Evolutionary conservation across 139 green algal genomes (phyloP).

Genomic region (Coccomyxa sp.): DNA sequence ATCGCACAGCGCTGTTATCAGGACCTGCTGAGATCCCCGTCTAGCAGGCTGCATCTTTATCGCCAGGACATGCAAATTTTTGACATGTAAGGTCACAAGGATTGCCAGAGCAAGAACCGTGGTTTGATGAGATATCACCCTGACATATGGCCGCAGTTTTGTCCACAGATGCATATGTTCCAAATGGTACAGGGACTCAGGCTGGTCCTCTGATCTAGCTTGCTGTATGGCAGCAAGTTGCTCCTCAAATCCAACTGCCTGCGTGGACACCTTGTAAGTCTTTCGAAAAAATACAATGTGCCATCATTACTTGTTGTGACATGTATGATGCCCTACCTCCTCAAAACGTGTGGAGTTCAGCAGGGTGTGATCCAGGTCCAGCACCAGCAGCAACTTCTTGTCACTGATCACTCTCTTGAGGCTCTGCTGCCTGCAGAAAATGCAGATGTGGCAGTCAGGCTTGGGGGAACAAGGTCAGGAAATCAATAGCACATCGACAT

Average conservation of each 20-base stretch:
- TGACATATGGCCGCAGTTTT: conserved; percentile 81
- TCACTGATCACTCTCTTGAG: conserved; percentile 6
- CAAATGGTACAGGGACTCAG: conserved; percentile 25
- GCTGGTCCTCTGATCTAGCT: not conserved
- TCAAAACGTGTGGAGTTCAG: conserved; percentile 67
- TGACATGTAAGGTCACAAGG: too few species aligned
- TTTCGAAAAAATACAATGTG: too few species aligned
- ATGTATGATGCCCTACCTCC: not conserved
- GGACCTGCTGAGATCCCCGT: too few species aligned
- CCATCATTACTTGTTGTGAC: too few species aligned
- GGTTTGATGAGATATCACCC: not conserved
- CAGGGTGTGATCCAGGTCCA: conserved; percentile 96
- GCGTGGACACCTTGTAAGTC: too few species aligned
- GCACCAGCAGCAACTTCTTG: conserved; percentile 62
- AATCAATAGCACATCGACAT: not conserved
- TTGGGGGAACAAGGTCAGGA: not conserved
- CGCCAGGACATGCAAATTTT: too few species aligned
- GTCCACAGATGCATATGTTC: conserved; percentile 83
- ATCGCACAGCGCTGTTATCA: too few species aligned
- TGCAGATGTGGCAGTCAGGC: not conserved
- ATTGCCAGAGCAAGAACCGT: too few species aligned
- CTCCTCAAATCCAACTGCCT: too few species aligned
- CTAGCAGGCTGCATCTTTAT: too few species aligned
- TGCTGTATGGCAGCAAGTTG: not conserved
- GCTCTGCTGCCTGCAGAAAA: conserved; percentile 9